Evolutionary conservation across 768 basidiomycete genomes (phyloP).

Genomic region (Lactifluus piperatus): DNA sequence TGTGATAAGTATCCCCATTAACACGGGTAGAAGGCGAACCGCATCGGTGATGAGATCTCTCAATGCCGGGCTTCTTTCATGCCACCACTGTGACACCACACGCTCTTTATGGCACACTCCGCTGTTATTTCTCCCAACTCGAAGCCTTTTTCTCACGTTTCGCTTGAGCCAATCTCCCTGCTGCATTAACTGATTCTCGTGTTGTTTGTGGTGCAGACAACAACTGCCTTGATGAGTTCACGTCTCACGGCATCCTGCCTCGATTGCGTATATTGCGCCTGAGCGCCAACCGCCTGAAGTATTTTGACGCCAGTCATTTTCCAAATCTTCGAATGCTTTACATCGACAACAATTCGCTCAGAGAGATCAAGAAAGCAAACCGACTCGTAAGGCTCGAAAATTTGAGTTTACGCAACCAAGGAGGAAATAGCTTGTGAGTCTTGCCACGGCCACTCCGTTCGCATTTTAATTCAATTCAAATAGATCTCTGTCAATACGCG

Average conservation of each 20-base stretch:
- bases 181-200: slow-evolving; percentile 14
- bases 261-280: slow-evolving; percentile 77
- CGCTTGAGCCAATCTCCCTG: not conserved
- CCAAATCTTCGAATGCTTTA: slow-evolving; percentile 82
- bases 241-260: slow-evolving; percentile 46
- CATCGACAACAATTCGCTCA: slow-evolving; percentile 74
- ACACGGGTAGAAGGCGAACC: not conserved
- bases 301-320: slow-evolving; percentile 52
- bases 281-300: slow-evolving; percentile 69
- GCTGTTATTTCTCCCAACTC: slow-evolving; percentile 1
- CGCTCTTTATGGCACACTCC: slow-evolving; percentile 16
- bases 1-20: slow-evolving; percentile 31
- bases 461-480: slow-evolving; percentile 20
- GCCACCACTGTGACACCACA: slow-evolving; percentile 5
- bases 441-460: slow-evolving; percentile 22
- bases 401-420: slow-evolving; percentile 86
- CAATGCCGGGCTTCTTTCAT: slow-evolving; percentile 13
- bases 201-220: slow-evolving; percentile 42
- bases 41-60: slow-evolving; percentile 15
- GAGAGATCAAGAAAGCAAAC: slow-evolving; percentile 42
- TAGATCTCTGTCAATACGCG: slow-evolving; percentile 42
- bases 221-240: slow-evolving; percentile 55
- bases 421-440: slow-evolving; percentile 65
- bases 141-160: not conserved
- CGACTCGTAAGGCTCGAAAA: slow-evolving; percentile 73